Evolutionary conservation across 768 basidiomycete genomes (phyloP).

Genomic region (Termitomyces sp.): DNA sequence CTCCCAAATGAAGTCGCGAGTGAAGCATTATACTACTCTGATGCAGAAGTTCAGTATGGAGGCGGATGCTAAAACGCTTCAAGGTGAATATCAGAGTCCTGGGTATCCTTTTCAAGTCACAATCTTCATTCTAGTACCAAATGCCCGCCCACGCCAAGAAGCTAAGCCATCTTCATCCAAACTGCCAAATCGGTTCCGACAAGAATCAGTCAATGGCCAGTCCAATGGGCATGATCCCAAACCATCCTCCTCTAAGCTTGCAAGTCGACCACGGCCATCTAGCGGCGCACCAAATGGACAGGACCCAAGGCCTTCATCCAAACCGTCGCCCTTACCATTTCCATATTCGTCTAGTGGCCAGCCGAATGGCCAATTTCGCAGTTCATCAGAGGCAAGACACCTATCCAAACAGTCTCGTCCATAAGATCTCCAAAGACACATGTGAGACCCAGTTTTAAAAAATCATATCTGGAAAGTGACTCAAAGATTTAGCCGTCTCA

Average conservation of each 20-base stretch:
- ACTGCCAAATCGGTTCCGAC: slow-evolving; percentile 11
- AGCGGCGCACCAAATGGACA: neutral
- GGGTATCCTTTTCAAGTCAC: neutral
- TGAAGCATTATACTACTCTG: slow-evolving; percentile 73
- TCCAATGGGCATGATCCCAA: slow-evolving; percentile 8
- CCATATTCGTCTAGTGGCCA: neutral
- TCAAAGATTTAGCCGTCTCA: neutral
- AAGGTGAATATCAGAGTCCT: slow-evolving; percentile 41
- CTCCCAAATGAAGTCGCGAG: slow-evolving; percentile 79
- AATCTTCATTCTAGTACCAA: slow-evolving; percentile 10
- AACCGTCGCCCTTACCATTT: slow-evolving; percentile 27
- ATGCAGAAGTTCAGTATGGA: slow-evolving; percentile 80
- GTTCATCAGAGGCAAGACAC: neutral
- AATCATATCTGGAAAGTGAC: neutral
- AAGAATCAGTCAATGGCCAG: slow-evolving; percentile 10
- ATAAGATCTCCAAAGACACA: neutral
- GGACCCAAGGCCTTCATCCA: slow-evolving; percentile 17
- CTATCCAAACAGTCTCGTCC: slow-evolving; percentile 1
- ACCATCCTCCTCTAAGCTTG: neutral
- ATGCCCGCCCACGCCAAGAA: slow-evolving; percentile 16
- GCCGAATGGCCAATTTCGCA: neutral
- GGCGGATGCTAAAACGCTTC: slow-evolving; percentile 64
- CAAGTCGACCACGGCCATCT: slow-evolving; percentile 1
- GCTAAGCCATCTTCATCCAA: slow-evolving; percentile 19
- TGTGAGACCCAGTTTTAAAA: neutral